Percentiles rank a stretch among this genome's conserved stretches.
Conservation (phyloP, 208 protist species). For the Trypanosoma caninum region DNA sequence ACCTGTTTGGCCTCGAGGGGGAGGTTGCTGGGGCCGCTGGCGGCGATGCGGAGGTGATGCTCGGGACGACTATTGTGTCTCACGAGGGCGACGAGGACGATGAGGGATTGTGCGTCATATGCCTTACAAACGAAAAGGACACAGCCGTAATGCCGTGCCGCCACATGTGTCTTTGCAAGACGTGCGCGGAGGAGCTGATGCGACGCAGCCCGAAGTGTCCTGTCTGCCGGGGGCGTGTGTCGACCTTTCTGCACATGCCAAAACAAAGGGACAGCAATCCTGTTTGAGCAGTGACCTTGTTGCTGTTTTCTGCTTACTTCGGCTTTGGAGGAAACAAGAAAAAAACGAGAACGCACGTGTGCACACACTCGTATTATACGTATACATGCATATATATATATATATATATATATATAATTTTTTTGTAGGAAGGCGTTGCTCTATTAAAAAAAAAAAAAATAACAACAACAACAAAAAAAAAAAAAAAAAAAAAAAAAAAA, state of each 20-base stretch:
- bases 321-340: not conserved
- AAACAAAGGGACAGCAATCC: conserved; percentile 15
- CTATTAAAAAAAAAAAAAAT: too few species aligned
- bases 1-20: conserved; percentile 80
- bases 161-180: conserved; percentile 94
- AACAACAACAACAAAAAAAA: not conserved
- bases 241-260: conserved; percentile 87
- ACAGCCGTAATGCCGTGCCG: conserved; percentile 93
- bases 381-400: too few species aligned
- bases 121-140: conserved; percentile 88
- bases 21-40: conserved; percentile 33
- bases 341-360: not conserved
- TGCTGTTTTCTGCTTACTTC: not conserved
- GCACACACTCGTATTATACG: too few species aligned
- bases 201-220: conserved; percentile 93
- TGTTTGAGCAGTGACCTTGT: not conserved
- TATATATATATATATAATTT: not conserved
- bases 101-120: conserved; percentile 92
- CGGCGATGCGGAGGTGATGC: conserved; percentile 57
- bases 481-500: not conserved
- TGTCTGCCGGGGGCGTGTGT: conserved; percentile 89
- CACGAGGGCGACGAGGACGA: conserved; percentile 79
- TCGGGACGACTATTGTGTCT: conserved; percentile 59
- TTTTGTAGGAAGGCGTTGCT: too few species aligned
- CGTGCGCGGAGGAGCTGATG: conserved; percentile 91